Percentiles rank a stretch among this genome's conserved stretches.
Evolutionary conservation across 257 asterid species (phyloP).

Genomic region (Nicotiana attenuata): DNA sequence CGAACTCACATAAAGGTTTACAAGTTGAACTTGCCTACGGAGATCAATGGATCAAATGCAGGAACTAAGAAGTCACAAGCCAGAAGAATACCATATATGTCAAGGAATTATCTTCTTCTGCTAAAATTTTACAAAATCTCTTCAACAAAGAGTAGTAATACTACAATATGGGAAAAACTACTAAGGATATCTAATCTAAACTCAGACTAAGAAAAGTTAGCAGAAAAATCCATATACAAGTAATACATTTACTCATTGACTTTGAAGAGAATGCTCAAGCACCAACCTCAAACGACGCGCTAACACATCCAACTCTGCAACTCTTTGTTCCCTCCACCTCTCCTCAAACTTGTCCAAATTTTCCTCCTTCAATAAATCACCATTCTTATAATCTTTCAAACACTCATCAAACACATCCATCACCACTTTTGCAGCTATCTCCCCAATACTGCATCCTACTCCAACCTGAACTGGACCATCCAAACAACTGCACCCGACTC

Average conservation of each 20-base stretch:
- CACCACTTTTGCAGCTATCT: conserved; percentile 39
- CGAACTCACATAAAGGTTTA: too few species aligned
- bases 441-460: conserved; percentile 20
- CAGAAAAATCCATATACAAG: background rate
- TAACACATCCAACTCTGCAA: conserved; percentile 63
- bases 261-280: conserved; percentile 49
- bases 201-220: background rate
- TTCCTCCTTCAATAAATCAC: conserved; percentile 16
- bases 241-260: conserved; percentile 29
- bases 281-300: conserved; percentile 65
- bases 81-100: background rate
- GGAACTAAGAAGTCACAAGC: background rate
- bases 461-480: background rate
- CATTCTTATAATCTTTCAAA: conserved; percentile 41
- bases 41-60: background rate
- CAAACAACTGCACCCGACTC: background rate
- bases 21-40: background rate
- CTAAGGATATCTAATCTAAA: background rate
- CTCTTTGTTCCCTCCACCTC: conserved; percentile 64
- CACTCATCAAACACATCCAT: conserved; percentile 58
- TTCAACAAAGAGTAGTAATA: background rate
- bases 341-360: conserved; percentile 26
- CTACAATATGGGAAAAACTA: background rate
- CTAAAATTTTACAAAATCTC: background rate
- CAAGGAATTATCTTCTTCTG: background rate